Evolutionary conservation across 208 protist species (phyloP).

Genomic region (Angomonas ambiguus): DNA sequence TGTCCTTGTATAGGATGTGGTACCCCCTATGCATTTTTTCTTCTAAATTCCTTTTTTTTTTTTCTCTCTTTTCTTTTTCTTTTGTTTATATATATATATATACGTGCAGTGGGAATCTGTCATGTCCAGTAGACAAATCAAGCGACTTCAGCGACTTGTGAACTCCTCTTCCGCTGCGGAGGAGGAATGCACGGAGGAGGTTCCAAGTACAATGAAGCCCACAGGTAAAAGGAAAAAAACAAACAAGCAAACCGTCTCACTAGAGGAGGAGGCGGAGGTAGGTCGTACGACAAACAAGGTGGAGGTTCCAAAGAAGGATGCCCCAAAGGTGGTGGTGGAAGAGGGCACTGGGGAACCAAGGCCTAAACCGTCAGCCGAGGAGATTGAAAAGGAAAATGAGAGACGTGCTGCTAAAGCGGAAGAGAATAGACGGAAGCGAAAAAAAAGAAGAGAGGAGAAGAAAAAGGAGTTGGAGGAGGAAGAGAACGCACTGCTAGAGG

Average conservation of each 20-base stretch:
- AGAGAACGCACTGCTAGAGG: conserved; percentile 72
- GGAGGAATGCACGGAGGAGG: conserved; percentile 23
- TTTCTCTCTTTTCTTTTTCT: conserved; percentile 18
- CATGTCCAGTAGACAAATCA: conserved; percentile 83
- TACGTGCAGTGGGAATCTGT: background rate
- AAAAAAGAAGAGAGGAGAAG: conserved; percentile 31
- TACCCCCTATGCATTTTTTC: too few species aligned
- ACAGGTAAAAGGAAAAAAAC: conserved; percentile 9
- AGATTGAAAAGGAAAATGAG: background rate
- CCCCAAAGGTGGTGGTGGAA: background rate
- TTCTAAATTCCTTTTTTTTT: background rate
- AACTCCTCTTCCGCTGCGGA: conserved; percentile 66
- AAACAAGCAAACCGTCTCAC: conserved; percentile 5
- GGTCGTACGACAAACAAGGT: conserved; percentile 2
- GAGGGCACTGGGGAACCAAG: background rate
- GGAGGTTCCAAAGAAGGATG: conserved; percentile 7
- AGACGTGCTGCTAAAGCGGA: background rate
- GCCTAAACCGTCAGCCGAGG: background rate
- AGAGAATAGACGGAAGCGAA: conserved; percentile 30
- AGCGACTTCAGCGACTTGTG: conserved; percentile 71
- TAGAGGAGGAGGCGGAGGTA: background rate
- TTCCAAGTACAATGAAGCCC: conserved; percentile 25
- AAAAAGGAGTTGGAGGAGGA: conserved; percentile 41
- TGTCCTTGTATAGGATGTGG: too few species aligned
- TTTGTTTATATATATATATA: conserved; percentile 16